phyloP scores from a whole-genome alignment of 2,329 filamentous ascomycete genomes.

The Aspergillus pseudoterreus region DNA sequence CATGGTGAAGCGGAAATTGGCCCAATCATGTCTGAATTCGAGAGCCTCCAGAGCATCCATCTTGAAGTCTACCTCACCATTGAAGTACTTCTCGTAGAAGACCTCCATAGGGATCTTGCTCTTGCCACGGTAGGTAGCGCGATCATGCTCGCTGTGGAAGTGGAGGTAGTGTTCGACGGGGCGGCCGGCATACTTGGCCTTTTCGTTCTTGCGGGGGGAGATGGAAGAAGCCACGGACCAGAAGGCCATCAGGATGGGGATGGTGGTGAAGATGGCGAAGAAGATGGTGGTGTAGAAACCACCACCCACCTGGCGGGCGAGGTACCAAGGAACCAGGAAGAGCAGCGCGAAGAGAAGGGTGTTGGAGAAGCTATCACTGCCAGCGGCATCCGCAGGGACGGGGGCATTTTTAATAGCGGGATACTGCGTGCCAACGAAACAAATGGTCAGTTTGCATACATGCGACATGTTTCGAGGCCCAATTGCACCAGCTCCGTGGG shows the following conservation, averaged over 20 bases:
- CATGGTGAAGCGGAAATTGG: conserved; percentile 85
- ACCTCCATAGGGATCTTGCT: conserved; percentile 62
- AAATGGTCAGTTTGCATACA: conserved; percentile 2
- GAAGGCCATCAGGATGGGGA: conserved; percentile 77
- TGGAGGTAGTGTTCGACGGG: conserved; percentile 80
- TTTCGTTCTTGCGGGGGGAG: conserved; percentile 88
- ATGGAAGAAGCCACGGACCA: conserved; percentile 78
- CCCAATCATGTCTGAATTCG: conserved; percentile 97
- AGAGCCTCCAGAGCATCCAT: conserved; percentile 83
- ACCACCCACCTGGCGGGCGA: conserved; percentile 78
- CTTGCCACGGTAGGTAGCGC: conserved; percentile 46
- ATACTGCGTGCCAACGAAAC: conserved; percentile 52
- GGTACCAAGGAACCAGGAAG: conserved; percentile 68
- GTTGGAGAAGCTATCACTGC: conserved; percentile 86
- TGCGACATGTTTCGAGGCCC: neutral
- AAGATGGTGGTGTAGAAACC: conserved; percentile 85
- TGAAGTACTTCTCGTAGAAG: conserved; percentile 97
- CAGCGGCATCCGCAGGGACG: conserved; percentile 82
- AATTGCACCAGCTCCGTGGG: neutral
- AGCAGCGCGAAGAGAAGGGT: conserved; percentile 68
- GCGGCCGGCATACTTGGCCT: conserved; percentile 78
- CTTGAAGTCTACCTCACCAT: conserved; percentile 91
- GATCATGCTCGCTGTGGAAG: conserved; percentile 46
- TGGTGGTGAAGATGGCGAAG: conserved; percentile 71
- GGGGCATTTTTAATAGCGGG: conserved; percentile 91